Conservation (phyloP, 352 stramenopile species). For the Phytophthora syringae region DNA sequence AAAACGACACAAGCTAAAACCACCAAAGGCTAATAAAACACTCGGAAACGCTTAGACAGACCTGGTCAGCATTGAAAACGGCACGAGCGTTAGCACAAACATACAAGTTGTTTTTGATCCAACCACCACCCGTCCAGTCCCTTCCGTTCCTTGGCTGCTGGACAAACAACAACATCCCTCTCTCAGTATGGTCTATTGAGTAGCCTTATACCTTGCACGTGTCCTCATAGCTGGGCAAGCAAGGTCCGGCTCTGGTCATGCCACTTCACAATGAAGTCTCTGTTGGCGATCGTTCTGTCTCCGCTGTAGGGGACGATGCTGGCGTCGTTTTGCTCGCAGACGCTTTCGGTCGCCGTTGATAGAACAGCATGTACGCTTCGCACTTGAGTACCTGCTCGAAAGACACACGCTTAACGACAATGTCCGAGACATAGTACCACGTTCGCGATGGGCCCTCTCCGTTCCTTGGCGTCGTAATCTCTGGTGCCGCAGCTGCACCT, state of each 20-base stretch:
- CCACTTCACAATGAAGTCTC: slow-evolving; percentile 30
- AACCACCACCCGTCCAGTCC: slow-evolving; percentile 1
- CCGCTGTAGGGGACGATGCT: slow-evolving; percentile 21
- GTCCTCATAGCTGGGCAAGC: slow-evolving; percentile 25
- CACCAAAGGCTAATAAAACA: slow-evolving; percentile 33
- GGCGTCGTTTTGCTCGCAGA: slow-evolving; percentile 15
- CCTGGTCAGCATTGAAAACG: background rate
- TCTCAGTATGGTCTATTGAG: slow-evolving; percentile 37
- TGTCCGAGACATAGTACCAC: slow-evolving; percentile 83
- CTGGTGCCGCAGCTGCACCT: slow-evolving; percentile 5
- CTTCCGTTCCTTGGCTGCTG: slow-evolving; percentile 9
- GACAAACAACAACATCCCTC: slow-evolving; percentile 17
- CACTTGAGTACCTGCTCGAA: slow-evolving; percentile 74
- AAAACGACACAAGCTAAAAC: slow-evolving; percentile 12
- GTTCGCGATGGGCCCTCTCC: slow-evolving; percentile 31
- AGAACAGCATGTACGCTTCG: slow-evolving; percentile 86
- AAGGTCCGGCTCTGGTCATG: slow-evolving; percentile 31
- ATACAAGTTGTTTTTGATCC: background rate
- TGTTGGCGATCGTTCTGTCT: slow-evolving; percentile 24
- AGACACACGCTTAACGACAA: slow-evolving; percentile 59
- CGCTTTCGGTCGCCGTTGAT: slow-evolving; percentile 46
- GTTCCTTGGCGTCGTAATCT: slow-evolving; percentile 26
- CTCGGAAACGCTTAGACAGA: slow-evolving; percentile 18
- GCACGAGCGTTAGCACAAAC: slow-evolving; percentile 11
- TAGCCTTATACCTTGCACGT: slow-evolving; percentile 39